phyloP scores from a whole-genome alignment of 805 yeast species.

The Saccharomycopsis schoenii region DNA sequence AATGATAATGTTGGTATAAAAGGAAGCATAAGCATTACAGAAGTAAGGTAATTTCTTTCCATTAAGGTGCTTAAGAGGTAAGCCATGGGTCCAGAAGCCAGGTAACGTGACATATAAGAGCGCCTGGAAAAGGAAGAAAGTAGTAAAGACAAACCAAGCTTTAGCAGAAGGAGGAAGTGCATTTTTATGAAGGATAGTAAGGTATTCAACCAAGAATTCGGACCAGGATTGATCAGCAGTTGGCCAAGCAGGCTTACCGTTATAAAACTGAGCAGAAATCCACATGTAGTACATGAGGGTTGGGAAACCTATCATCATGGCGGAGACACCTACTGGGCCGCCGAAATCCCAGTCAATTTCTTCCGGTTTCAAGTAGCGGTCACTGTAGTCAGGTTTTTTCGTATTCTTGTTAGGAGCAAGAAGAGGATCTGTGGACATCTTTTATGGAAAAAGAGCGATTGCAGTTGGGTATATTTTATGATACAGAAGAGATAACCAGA shows the following conservation, averaged over 20 bases:
- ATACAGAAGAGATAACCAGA: too few relatives aligned
- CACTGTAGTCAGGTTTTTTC: background rate
- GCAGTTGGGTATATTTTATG: too few relatives aligned
- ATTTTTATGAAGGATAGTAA: slow-evolving; percentile 35
- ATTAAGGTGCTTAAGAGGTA: slow-evolving; percentile 75
- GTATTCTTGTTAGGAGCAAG: background rate
- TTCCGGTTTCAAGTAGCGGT: slow-evolving; percentile 32
- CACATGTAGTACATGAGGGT: slow-evolving; percentile 93
- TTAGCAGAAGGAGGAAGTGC: slow-evolving; percentile 47
- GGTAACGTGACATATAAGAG: slow-evolving; percentile 76
- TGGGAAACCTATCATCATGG: slow-evolving; percentile 92
- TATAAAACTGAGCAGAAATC: slow-evolving; percentile 76
- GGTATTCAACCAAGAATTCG: slow-evolving; percentile 38
- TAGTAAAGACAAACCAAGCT: slow-evolving; percentile 63
- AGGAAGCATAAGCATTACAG: slow-evolving; percentile 85
- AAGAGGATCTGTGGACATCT: background rate
- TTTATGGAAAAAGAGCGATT: background rate
- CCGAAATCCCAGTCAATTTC: slow-evolving; percentile 84
- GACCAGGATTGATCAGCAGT: slow-evolving; percentile 41
- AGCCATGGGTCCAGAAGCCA: slow-evolving; percentile 92
- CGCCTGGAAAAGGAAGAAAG: slow-evolving; percentile 61
- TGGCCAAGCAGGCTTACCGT: slow-evolving; percentile 67
- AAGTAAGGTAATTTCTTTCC: slow-evolving; percentile 79
- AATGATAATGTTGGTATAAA: slow-evolving; percentile 57
- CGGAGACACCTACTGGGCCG: slow-evolving; percentile 79